Percentiles rank a stretch among this genome's conserved stretches.
Evolutionary conservation across 2,329 filamentous ascomycete genomes (phyloP).

Genomic region (Pyrenophora seminiperda): DNA sequence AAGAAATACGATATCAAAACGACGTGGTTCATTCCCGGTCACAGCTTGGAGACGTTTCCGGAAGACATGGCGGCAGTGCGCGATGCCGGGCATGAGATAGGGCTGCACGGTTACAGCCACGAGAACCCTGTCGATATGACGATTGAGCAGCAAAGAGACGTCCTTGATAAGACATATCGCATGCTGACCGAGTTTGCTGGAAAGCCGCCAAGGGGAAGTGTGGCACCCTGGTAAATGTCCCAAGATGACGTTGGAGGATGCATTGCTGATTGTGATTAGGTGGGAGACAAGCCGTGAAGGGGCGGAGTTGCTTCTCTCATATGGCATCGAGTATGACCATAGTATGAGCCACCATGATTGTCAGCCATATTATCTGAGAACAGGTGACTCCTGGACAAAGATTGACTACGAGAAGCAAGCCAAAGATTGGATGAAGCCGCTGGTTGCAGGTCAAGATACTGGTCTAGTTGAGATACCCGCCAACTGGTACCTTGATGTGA

Average conservation of each 20-base stretch:
- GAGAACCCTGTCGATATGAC: constrained; percentile 74
- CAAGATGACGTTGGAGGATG: too few relatives aligned
- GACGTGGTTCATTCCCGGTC: constrained; percentile 66
- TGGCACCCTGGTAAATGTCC: constrained; percentile 65
- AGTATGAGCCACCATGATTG: constrained; percentile 69
- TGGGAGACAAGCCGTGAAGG: constrained; percentile 75
- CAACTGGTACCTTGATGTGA: constrained; percentile 64
- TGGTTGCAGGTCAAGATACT: constrained; percentile 63
- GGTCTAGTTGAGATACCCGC: constrained; percentile 70
- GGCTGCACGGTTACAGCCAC: constrained; percentile 71
- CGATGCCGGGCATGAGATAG: constrained; percentile 67
- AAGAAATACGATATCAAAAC: constrained; percentile 74
- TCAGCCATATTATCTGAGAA: constrained; percentile 66
- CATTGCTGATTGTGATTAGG: constrained; percentile 46
- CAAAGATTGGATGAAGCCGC: constrained; percentile 69
- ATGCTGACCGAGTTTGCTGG: constrained; percentile 71
- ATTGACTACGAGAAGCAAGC: constrained; percentile 69
- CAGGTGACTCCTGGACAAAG: constrained; percentile 69
- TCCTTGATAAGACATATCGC: constrained; percentile 76
- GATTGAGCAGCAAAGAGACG: constrained; percentile 72
- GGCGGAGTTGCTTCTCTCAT: constrained; percentile 65
- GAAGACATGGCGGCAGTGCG: constrained; percentile 63
- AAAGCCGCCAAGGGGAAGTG: constrained; percentile 72
- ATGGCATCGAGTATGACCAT: constrained; percentile 73
- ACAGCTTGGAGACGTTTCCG: constrained; percentile 68